phyloP scores from a whole-genome alignment of 2,329 filamentous ascomycete species.

The Aspergillus uvarum region DNA sequence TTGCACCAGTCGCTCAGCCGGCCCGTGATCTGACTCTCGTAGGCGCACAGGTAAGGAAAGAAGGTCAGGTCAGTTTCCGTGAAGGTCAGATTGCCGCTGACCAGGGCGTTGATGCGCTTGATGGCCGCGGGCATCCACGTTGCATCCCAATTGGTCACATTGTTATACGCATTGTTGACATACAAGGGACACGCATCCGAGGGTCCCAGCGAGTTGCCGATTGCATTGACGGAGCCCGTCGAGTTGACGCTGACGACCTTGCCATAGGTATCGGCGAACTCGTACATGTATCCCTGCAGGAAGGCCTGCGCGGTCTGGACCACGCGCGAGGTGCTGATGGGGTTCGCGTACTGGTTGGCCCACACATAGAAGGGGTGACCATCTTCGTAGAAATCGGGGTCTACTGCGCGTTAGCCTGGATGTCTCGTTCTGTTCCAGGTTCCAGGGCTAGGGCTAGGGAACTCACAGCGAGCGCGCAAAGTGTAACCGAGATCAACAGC shows the following conservation, averaged over 20 bases:
- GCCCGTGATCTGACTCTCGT: constrained; percentile 67
- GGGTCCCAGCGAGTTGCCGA: constrained; percentile 63
- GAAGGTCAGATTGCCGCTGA: constrained; percentile 56
- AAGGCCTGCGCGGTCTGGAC: constrained; percentile 2
- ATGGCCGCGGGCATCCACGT: constrained; percentile 21
- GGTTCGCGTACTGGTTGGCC: constrained; percentile 59
- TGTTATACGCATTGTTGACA: constrained; percentile 52
- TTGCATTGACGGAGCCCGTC: constrained; percentile 51
- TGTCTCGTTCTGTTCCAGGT: background rate
- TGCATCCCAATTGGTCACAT: constrained; percentile 18
- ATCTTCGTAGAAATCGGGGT: constrained; percentile 50
- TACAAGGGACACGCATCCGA: constrained; percentile 61
- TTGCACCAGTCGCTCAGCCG: constrained; percentile 61
- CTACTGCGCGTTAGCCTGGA: background rate
- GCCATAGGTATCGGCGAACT: constrained; percentile 38
- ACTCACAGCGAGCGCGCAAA: constrained; percentile 14
- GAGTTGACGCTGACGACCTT: constrained; percentile 60
- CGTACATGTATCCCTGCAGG: background rate
- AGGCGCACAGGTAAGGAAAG: constrained; percentile 70
- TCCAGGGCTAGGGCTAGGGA: no score
- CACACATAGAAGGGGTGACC: constrained; percentile 58
- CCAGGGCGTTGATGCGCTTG: constrained; percentile 54
- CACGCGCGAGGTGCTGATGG: background rate
- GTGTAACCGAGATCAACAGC: constrained; percentile 14
- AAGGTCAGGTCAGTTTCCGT: constrained; percentile 54